phyloP scores from a whole-genome alignment of 257 asterid genomes.

The Sherardia arvensis region DNA sequence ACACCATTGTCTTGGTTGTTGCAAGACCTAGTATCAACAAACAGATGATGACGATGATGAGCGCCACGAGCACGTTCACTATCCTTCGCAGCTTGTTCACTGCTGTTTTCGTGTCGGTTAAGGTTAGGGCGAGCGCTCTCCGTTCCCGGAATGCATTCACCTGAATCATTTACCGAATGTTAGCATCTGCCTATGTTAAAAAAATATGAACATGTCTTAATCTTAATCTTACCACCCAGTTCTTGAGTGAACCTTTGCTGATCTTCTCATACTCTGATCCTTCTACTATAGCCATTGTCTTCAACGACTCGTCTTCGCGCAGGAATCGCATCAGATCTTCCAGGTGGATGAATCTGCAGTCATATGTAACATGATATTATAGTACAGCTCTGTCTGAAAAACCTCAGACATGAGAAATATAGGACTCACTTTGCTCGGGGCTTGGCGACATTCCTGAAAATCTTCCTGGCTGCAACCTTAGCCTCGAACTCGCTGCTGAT shows the following conservation, averaged over 20 bases:
- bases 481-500: constrained; percentile 85
- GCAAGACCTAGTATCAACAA: constrained; percentile 61
- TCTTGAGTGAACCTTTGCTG: constrained; percentile 66
- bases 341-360: constrained; percentile 53
- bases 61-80: constrained; percentile 50
- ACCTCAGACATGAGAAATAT: background rate
- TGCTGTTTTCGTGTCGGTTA: constrained; percentile 84
- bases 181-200: background rate
- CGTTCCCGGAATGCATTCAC: constrained; percentile 79
- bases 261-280: constrained; percentile 63
- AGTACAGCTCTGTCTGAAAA: background rate
- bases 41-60: constrained; percentile 45
- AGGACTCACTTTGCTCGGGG: constrained; percentile 61
- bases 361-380: background rate
- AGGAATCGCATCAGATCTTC: constrained; percentile 76
- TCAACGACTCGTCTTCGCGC: constrained; percentile 66
- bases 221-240: constrained; percentile 98
- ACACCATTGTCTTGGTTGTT: constrained; percentile 57
- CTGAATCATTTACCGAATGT: constrained; percentile 23
- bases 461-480: constrained; percentile 75
- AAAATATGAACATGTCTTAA: background rate
- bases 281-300: constrained; percentile 48
- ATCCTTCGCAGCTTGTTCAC: constrained; percentile 77
- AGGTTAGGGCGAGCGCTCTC: constrained; percentile 77
- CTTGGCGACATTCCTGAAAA: constrained; percentile 75